These are phyloP conservation scores for Chrysoporthe deuterocubensis DNA, from an alignment of 2,329 filamentous ascomycete genomes.

Conservation along the genomic window DNA sequence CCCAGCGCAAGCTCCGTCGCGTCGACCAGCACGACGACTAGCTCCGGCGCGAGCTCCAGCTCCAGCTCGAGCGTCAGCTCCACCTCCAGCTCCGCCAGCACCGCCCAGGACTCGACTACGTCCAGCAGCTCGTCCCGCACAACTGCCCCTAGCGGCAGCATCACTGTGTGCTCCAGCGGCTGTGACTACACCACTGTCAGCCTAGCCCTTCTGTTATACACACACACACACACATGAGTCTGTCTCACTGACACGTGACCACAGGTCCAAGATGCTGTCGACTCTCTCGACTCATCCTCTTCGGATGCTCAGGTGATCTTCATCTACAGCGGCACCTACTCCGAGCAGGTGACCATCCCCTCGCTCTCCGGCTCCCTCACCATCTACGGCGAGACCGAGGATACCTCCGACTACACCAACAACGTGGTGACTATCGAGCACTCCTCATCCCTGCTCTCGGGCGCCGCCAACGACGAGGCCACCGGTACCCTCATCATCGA, in stretches of 20 bases:
- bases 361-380: constrained; percentile 50
- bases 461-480: constrained; percentile 32
- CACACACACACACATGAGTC: background rate
- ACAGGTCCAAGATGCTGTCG: constrained; percentile 28
- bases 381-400: constrained; percentile 58
- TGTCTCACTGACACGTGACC: background rate
- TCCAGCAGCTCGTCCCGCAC: constrained; percentile 22
- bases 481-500: constrained; percentile 52
- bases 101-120: background rate
- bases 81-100: background rate
- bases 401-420: constrained; percentile 48
- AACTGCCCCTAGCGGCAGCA: constrained; percentile 25
- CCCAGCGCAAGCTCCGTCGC: constrained; percentile 2
- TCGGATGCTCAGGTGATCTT: constrained; percentile 22
- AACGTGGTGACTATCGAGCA: constrained; percentile 46
- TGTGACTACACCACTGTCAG: constrained; percentile 27
- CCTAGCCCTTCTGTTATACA: background rate
- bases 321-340: constrained; percentile 53
- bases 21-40: background rate
- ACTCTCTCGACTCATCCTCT: constrained; percentile 25
- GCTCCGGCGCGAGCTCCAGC: background rate
- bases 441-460: constrained; percentile 19
- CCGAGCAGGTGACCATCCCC: constrained; percentile 60
- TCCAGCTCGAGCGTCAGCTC: background rate
- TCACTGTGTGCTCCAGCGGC: constrained; percentile 26